phyloP scores from a whole-genome alignment of 2,329 filamentous ascomycete genomes.

The Akanthomyces dipterigenus region DNA sequence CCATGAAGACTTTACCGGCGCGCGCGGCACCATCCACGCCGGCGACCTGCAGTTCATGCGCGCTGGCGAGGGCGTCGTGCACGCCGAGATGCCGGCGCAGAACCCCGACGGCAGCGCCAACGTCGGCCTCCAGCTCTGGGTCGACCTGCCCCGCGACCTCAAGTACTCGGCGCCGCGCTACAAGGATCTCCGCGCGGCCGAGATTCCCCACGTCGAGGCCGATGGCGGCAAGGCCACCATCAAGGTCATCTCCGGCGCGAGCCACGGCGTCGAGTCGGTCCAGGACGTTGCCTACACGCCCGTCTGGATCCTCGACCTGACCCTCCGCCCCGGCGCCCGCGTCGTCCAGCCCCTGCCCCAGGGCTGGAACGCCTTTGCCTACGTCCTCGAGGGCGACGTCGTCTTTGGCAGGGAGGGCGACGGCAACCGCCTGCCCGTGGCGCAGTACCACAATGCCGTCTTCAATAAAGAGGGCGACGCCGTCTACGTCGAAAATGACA shows the following conservation, averaged over 20 bases:
- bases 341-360: constrained; percentile 68
- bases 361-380: constrained; percentile 87
- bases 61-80: constrained; percentile 82
- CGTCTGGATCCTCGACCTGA: constrained; percentile 89
- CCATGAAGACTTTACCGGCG: constrained; percentile 87
- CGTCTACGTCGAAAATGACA: constrained; percentile 63
- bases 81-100: constrained; percentile 88
- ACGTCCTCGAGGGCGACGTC: constrained; percentile 69
- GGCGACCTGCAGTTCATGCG: constrained; percentile 99
- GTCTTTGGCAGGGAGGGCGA: constrained; percentile 51
- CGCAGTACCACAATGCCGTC: constrained; percentile 79
- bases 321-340: constrained; percentile 69
- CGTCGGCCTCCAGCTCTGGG: constrained; percentile 90
- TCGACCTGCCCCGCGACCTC: constrained; percentile 74
- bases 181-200: constrained; percentile 69
- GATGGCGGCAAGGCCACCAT: constrained; percentile 70
- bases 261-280: constrained; percentile 76
- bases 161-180: constrained; percentile 91
- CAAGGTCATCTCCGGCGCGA: constrained; percentile 86
- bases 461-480: constrained; percentile 75
- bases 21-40: constrained; percentile 72
- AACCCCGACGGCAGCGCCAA: constrained; percentile 70
- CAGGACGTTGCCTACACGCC: constrained; percentile 92
- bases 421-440: constrained; percentile 40
- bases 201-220: constrained; percentile 69